Evolutionary conservation across 139 green algal species (phyloP).

Genomic region (Chlamydomonas schloesseri): DNA sequence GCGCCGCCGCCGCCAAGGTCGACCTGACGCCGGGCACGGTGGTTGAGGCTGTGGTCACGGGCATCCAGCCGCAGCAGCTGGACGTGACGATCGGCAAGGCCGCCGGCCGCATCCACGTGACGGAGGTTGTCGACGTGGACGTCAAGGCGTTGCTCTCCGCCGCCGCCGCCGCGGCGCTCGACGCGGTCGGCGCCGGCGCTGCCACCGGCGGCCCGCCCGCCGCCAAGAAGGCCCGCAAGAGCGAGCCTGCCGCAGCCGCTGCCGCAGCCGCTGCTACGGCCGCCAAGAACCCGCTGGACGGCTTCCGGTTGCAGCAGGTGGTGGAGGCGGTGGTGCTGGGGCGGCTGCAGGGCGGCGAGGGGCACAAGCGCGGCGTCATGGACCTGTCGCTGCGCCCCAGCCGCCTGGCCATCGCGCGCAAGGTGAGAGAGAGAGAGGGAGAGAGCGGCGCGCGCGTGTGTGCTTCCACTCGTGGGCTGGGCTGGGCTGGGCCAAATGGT

Average conservation of each 20-base stretch:
- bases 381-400: conserved; percentile 57
- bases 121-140: conserved; percentile 59
- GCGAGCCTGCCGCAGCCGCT: background rate
- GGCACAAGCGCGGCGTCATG: conserved; percentile 46
- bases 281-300: conserved; percentile 41
- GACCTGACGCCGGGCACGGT: conserved; percentile 37
- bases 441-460: too few relatives aligned
- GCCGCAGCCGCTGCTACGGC: background rate
- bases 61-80: conserved; percentile 35
- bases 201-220: background rate
- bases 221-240: conserved; percentile 22
- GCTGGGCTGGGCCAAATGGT: too few relatives aligned
- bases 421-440: conserved; percentile 1
- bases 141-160: conserved; percentile 14
- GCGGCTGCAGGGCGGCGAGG: conserved; percentile 34
- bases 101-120: conserved; percentile 71
- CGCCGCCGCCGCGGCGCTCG: background rate
- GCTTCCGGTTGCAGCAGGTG: conserved; percentile 51
- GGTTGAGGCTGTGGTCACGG: conserved; percentile 58
- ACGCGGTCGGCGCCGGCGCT: background rate
- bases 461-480: too few relatives aligned
- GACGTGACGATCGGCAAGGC: conserved; percentile 18
- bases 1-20: background rate
- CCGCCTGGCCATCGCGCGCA: background rate
- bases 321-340: conserved; percentile 72